Conservation (phyloP, 768 basidiomycete genomes). For the Hypsizygus marmoreus region DNA sequence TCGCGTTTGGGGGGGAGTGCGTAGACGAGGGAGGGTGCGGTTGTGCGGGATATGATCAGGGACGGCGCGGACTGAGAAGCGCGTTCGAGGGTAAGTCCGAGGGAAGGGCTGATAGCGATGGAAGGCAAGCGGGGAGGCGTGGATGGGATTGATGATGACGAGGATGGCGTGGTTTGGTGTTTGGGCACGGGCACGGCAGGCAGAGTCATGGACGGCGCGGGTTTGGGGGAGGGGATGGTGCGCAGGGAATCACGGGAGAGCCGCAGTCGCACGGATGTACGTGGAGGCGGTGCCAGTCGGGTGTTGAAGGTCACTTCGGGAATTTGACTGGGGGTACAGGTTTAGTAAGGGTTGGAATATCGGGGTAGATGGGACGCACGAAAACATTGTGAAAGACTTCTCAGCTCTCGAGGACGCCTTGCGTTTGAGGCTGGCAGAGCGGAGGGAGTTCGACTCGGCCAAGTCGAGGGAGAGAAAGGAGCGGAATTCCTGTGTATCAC, state of each 20-base stretch:
- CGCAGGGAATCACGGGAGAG: slow-evolving; percentile 43
- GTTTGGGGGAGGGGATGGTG: slow-evolving; percentile 60
- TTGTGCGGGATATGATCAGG: slow-evolving; percentile 21
- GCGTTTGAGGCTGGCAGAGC: slow-evolving; percentile 39
- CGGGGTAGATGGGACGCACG: slow-evolving; percentile 20
- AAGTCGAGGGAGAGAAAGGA: slow-evolving; percentile 74
- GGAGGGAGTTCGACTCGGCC: slow-evolving; percentile 50
- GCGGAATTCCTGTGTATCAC: slow-evolving; percentile 41
- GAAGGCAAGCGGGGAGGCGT: slow-evolving; percentile 34
- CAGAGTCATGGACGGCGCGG: slow-evolving; percentile 53
- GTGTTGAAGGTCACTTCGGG: slow-evolving; percentile 17
- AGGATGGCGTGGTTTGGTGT: slow-evolving; percentile 7
- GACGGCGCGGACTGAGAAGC: slow-evolving; percentile 17
- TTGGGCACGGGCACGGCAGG: slow-evolving; percentile 42
- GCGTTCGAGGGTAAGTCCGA: slow-evolving; percentile 24
- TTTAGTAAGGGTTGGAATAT: slow-evolving; percentile 2
- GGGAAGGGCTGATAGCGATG: slow-evolving; percentile 26
- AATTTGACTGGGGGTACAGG: slow-evolving; percentile 25
- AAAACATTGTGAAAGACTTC: slow-evolving; percentile 16
- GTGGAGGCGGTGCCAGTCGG: slow-evolving; percentile 14
- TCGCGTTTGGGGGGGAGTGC: slow-evolving; percentile 16
- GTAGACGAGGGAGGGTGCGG: slow-evolving; percentile 20
- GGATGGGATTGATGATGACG: slow-evolving; percentile 17
- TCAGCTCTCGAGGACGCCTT: slow-evolving; percentile 23
- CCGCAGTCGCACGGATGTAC: slow-evolving; percentile 26